Base-by-base conservation (phyloP, 2,329 filamentous ascomycete species). In the Talaromyces islandicus region DNA sequence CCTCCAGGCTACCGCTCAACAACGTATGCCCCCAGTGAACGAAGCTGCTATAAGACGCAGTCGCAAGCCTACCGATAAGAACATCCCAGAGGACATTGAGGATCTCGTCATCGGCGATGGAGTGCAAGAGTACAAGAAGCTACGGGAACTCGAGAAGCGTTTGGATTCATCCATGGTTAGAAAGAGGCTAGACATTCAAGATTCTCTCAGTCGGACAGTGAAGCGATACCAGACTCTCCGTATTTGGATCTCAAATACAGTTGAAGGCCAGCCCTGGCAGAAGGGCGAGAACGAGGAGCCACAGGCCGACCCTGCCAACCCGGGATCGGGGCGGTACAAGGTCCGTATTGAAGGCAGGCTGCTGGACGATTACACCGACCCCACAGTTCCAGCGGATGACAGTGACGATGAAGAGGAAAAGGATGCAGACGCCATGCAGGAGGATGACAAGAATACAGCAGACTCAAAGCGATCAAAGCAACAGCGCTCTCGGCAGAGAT, bases 241-340 rank as follows among this genome's bases (percentile, higher is more conserved):
- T 63, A 85, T 99, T 64, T 97, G 92, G 92, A 88, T 99, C 69
- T 92, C 87, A 69, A 99, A 99, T 75, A 96, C 92, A 1, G 91
- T 88, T 35, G 91, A 97, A 74, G 91, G 94, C 70, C 94, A 99
- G 77, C 88, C 89, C 32, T 97, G 94, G 94, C 94, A 99, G 66
- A 88, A 93, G 71, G 85, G 85, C 38, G 92, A 95, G 69, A 25
- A 7, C 21, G 48, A 19, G 24, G 48, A 52, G 17, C 24, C 24
- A 25, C 48, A n/a, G 24, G 19, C 48, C 19, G 48, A 52, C 25
- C 89, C 88, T 2, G 67, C 63, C 38, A 58, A 67, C 56, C 70
- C 73, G 32, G 74, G 73, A 51, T 74, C 72, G 2, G 75, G 75
- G 30, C 71, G 73, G 21, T 99, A 92, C 73, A 86, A 88, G 60